Conservation (phyloP, 2,329 filamentous ascomycete genomes). For the Stemphylium beticola region DNA sequence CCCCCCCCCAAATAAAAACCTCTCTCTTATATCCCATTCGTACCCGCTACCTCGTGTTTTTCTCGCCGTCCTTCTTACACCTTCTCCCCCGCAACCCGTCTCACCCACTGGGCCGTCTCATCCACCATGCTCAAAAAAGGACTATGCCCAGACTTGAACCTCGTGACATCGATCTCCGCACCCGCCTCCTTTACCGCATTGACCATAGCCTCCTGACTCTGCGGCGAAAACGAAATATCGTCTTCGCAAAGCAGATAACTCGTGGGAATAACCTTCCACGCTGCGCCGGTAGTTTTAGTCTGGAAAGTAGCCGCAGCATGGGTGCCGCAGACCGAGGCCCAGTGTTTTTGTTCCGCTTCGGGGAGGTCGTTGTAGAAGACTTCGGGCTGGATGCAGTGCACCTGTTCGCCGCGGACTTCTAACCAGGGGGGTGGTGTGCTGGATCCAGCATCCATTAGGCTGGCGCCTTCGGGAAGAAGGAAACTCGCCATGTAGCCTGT, state of each 20-base stretch:
- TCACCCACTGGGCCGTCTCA: constrained; percentile 42
- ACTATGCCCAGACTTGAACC: constrained; percentile 47
- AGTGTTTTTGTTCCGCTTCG: constrained; percentile 27
- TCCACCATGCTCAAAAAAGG: constrained; percentile 51
- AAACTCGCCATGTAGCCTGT: constrained; percentile 49
- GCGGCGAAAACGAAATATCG: constrained; percentile 42
- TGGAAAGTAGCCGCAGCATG: constrained; percentile 28
- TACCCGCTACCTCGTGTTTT: background rate
- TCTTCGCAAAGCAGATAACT: constrained; percentile 48
- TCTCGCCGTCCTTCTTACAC: background rate
- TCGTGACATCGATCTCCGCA: constrained; percentile 39
- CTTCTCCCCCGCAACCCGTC: constrained; percentile 30
- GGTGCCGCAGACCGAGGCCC: constrained; percentile 31
- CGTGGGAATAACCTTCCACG: constrained; percentile 46
- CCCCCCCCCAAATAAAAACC: no score
- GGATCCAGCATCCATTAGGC: constrained; percentile 25
- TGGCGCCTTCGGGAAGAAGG: constrained; percentile 43
- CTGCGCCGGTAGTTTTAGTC: constrained; percentile 32
- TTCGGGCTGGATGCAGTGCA: background rate
- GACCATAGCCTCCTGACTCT: constrained; percentile 43
- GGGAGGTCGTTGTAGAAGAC: constrained; percentile 43
- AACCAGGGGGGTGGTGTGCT: no score
- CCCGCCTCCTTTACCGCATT: constrained; percentile 33
- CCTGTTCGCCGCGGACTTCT: no score
- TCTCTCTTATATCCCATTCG: no score